Evolutionary conservation across 306 rosid genomes (phyloP), one percentile per base, ranked within the genome.

Genomic region (Quercus rubra): DNA sequence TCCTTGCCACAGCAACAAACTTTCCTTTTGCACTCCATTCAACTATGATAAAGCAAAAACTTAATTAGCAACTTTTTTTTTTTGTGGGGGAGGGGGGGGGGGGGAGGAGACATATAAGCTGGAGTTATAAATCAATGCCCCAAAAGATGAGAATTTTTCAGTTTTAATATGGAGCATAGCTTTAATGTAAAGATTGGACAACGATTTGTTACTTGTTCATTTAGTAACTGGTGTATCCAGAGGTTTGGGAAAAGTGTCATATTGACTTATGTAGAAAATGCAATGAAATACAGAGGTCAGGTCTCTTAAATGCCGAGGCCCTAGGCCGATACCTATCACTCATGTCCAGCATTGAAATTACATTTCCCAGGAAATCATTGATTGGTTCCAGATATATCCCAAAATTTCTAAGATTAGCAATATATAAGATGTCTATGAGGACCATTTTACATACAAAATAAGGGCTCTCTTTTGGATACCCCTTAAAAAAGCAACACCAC

Each of bases 1-100:
- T 87, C 76, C 85, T 88, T 68, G 97, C 98, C 73, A 91, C 93
- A 12, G 92, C 97, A 83, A 94, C 74, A 83, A 81, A 86, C 82
- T 77, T 86, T 30, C 98, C 95, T 55, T 88, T 82, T 49, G 76
- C 38, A 52, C 90, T 91, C 93, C 97, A 94, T 71, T 90, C 98
- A 78, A 92, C 97, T 94, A 69, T 25, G 67, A 66, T 68, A 80
- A 85, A 75, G 72, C 21, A 70, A 55, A 81, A 20, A 73, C 73
- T 72, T 23, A 76, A 73, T 28, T 74, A 33, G 75, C 70, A 81
- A 81, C 3, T 38, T 7, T 2, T 8, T 1, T 4, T 4, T 4
- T 28, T 28, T 27, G 28, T 2, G 2, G 9, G 41, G 43, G 43
- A 3, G 46, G 3, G 46, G 46, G 46, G 43, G 43, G 43, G 9